These are phyloP conservation scores for Hura crepitans DNA, from an alignment of 441 rosid genomes.

Conservation along the genomic window DNA sequence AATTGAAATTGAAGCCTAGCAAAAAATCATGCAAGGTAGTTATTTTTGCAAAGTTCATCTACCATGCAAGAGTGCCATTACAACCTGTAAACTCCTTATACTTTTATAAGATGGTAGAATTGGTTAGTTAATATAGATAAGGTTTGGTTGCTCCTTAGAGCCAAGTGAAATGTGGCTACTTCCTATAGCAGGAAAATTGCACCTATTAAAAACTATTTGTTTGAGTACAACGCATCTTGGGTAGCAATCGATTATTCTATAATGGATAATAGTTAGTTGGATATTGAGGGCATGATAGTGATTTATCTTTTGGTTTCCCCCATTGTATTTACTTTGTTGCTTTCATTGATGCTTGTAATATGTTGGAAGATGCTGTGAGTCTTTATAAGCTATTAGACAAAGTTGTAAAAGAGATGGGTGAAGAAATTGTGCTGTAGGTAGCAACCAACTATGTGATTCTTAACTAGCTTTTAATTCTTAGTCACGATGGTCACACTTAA, in stretches of 20 bases:
- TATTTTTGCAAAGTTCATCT: conserved; percentile 74
- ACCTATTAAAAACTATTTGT: conserved; percentile 52
- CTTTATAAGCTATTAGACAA: conserved; percentile 71
- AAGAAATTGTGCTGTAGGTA: conserved; percentile 81
- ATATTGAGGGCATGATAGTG: conserved; percentile 57
- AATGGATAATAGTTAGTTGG: conserved; percentile 80
- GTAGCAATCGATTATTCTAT: conserved; percentile 70
- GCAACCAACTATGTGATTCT: not conserved
- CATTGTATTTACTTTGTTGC: conserved; percentile 68
- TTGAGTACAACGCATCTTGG: conserved; percentile 73
- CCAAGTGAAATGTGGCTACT: conserved; percentile 56
- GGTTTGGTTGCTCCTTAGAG: conserved; percentile 62
- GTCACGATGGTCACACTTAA: conserved; percentile 1
- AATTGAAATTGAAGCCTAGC: conserved; percentile 36
- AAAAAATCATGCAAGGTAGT: conserved; percentile 67
- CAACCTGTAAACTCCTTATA: conserved; percentile 71
- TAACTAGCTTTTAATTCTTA: not conserved
- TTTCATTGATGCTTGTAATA: conserved; percentile 71
- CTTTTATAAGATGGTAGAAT: conserved; percentile 80
- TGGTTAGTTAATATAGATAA: conserved; percentile 72
- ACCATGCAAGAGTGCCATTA: conserved; percentile 73
- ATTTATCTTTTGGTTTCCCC: conserved; percentile 73
- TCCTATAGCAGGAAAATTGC: conserved; percentile 72
- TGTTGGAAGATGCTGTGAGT: conserved; percentile 55
- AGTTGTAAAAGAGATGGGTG: conserved; percentile 86